Base-by-base conservation (phyloP, 805 yeast species). In the Yarrowia divulgata region DNA sequence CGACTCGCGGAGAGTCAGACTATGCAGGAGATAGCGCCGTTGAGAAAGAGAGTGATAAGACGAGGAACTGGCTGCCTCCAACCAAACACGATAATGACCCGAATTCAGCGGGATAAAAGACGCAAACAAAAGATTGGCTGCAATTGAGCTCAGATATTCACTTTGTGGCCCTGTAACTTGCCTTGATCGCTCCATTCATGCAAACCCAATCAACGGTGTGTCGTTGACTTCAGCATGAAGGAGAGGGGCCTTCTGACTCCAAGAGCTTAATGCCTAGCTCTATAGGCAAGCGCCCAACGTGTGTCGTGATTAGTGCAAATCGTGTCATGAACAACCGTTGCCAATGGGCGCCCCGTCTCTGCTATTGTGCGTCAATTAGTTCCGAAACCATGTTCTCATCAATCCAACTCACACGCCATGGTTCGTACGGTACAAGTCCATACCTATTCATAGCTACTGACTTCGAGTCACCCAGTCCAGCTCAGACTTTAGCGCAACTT, bases 1-100 rank as follows among this genome's bases (percentile, higher is more conserved):
- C 32, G 60, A 54, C 45, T 54, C 60, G 34, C 45, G 8, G 60
- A n/a, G 60, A 54, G 60, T 54, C 60, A 54, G 45, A 54, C 35
- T n/a, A 19, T 54, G 60, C 60, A 54, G 45, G 46, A 52, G 58
- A 35, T 52, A 35, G 32, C 43, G 29, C 29, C 29, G 43, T 52
- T 52, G 58, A 34, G 60, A 23, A 37, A 8, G 18, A 14, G 45
- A 9, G 18, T 19, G 45, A 54, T 54, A 35, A 37, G 43, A 37
- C 2, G 8, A 1, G 18, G 6, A 35, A 12, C 7, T 13, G 43
- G 42, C 8, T 16, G 23, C n/a, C 39, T 3, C 39, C 4, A 35
- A 50, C 18, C 14, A n/a, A 29, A n/a, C 19, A 5, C 8, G 37
- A 37, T 32, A 32, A 32, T 16, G 19, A 19, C 39, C 39, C 54